These are phyloP conservation scores for Crithidia sp. DNA, from an alignment of 208 protist species.

Conservation along the genomic window DNA sequence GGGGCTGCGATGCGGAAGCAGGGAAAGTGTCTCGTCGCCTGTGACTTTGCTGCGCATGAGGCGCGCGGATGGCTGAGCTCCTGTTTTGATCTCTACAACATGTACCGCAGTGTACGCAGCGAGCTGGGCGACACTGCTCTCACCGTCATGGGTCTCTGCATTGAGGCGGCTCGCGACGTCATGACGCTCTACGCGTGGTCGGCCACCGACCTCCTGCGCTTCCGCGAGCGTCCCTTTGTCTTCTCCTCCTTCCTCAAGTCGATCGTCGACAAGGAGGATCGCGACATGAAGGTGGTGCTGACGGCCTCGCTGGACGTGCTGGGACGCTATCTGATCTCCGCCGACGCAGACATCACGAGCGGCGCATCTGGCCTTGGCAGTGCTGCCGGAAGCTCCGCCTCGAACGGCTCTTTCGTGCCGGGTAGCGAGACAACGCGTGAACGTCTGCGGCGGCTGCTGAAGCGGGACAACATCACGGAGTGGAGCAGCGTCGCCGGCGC, in stretches of 20 bases:
- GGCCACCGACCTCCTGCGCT: constrained; percentile 36
- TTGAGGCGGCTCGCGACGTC: constrained; percentile 25
- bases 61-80: constrained; percentile 14
- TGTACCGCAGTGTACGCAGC: constrained; percentile 10
- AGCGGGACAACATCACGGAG: constrained; percentile 18
- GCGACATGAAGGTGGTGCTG: constrained; percentile 30
- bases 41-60: constrained; percentile 16
- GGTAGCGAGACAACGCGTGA: constrained; percentile 5
- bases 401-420: not conserved
- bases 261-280: constrained; percentile 39
- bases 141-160: constrained; percentile 28
- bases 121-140: constrained; percentile 9
- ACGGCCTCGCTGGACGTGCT: constrained; percentile 34
- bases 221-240: constrained; percentile 37
- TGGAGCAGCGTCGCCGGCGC: constrained; percentile 22
- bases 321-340: constrained; percentile 31
- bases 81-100: constrained; percentile 33
- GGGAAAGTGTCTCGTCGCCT: constrained; percentile 20
- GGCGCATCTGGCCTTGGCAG: not conserved
- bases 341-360: not conserved
- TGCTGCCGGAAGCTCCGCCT: not conserved
- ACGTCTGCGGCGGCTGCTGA: constrained; percentile 25
- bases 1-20: not conserved
- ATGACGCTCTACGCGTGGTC: constrained; percentile 36
- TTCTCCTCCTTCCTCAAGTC: constrained; percentile 33